Conservation (phyloP, 192 early-diverging fungal species). For the Dispira simplex region DNA sequence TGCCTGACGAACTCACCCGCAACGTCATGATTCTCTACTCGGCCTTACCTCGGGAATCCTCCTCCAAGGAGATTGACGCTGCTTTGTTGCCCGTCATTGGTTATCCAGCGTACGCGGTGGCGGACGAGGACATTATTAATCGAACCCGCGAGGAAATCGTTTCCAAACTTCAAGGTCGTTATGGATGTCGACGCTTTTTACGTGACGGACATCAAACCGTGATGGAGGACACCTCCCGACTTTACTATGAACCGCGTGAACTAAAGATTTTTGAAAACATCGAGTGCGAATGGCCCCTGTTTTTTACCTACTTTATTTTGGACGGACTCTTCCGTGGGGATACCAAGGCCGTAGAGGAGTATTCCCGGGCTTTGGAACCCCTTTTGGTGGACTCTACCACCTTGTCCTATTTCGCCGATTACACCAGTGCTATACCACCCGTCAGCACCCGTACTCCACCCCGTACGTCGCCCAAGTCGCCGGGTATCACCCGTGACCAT, state of each 20-base stretch:
- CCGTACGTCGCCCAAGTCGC: constrained; percentile 11
- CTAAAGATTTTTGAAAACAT: constrained; percentile 69
- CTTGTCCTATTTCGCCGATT: constrained; percentile 22
- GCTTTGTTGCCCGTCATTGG: constrained; percentile 71
- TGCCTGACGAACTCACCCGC: constrained; percentile 74
- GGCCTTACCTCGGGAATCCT: constrained; percentile 67
- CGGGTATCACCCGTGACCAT: constrained; percentile 18
- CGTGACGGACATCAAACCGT: constrained; percentile 77
- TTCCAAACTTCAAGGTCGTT: constrained; percentile 63
- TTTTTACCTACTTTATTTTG: constrained; percentile 76
- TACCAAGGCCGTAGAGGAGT: constrained; percentile 45
- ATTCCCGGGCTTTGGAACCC: constrained; percentile 45
- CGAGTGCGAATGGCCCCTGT: constrained; percentile 83
- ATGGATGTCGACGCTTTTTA: constrained; percentile 74
- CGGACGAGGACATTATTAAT: constrained; percentile 42
- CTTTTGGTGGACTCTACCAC: constrained; percentile 52
- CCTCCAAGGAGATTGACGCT: constrained; percentile 75
- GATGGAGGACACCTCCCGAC: constrained; percentile 53
- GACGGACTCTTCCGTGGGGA: constrained; percentile 64
- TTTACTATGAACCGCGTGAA: constrained; percentile 71
- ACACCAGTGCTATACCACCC: constrained; percentile 1
- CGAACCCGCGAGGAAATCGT: constrained; percentile 57
- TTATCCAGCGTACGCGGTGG: constrained; percentile 77
- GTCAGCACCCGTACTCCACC: constrained; percentile 6
- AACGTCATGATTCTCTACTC: constrained; percentile 66